Evolutionary conservation across 2,329 filamentous ascomycete genomes (phyloP), one percentile per base, ranked within the genome.

Genomic region (Colletotrichum ledebouriae): DNA sequence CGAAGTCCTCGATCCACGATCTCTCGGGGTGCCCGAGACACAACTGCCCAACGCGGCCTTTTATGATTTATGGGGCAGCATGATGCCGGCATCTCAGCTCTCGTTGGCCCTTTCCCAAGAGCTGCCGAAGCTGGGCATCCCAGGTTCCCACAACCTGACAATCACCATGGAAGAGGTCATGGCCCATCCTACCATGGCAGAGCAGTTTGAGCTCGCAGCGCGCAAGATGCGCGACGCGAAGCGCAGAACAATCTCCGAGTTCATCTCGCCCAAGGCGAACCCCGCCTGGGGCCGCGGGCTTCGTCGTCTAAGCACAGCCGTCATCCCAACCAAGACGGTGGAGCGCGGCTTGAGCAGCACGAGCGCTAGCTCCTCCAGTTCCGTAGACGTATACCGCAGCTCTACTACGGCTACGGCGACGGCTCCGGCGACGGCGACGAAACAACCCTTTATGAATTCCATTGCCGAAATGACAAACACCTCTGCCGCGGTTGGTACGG

Each of bases 11-110:
- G 79, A 82, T 33, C 78, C 82, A 0, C 72, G 78, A 0, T 70
- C 75, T 0, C 73, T 82, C 3, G 78, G 78, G 9, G 77, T 85
- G 0, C 76, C 83, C 0, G 77, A 81, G n/a, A 74, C 75, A 1
- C 77, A 83, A 49, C 75, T 84, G 4, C 80, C 82, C 39, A 79
- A 80, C 1, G 80, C 83, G 0, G 80, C 83, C 0, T 87, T 87
- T 73, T 87, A 83, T 72, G 81, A 85, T 53, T 79, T 86, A 12
- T 85, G 83, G 76, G 82, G 82, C 7, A 83, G 83, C 2, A 76
- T 86, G 22, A 77, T 87, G 47, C 80, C 85, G 0, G 85, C 85
- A 0, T 76, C 82, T 6, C 77, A 83, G 70, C 78, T 87, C 34
- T 81, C 84, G 3, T 75, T 79, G 4, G 79, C 79, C 58, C 78